Evolutionary conservation across 169 alveolate species (phyloP).

Genomic region (Plasmodium coatneyi): DNA sequence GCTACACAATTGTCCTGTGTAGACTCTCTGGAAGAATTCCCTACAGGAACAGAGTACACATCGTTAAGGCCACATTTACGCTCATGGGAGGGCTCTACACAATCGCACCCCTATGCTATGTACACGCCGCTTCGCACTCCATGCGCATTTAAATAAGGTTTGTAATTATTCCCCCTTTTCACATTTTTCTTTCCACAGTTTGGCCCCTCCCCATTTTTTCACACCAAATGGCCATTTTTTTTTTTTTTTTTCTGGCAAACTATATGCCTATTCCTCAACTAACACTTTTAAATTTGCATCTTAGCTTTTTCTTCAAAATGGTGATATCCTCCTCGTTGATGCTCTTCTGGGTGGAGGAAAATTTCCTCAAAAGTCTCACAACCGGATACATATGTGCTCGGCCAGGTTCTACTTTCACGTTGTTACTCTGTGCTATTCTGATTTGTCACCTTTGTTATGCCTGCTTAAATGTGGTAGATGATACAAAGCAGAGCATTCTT

Average conservation of each 20-base stretch:
- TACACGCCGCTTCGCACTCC: background rate
- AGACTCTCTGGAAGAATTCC: background rate
- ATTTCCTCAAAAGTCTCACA: conserved; percentile 16
- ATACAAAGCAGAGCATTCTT: background rate
- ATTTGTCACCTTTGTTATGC: background rate
- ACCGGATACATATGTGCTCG: background rate
- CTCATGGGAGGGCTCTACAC: background rate
- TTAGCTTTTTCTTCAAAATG: conserved; percentile 36
- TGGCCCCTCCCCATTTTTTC: background rate
- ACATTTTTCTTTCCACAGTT: background rate
- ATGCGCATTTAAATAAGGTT: background rate
- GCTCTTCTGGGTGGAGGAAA: conserved; percentile 18
- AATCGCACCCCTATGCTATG: background rate
- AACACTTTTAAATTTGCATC: conserved; percentile 71
- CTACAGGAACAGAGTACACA: background rate
- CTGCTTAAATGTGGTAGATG: background rate
- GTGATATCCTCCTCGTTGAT: conserved; percentile 10
- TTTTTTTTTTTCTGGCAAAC: background rate
- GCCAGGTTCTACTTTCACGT: background rate
- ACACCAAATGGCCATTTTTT: conserved; percentile 1
- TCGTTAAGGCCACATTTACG: background rate
- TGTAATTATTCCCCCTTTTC: background rate
- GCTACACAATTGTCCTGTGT: background rate
- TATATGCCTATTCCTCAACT: conserved; percentile 15
- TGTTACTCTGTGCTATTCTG: background rate